phyloP scores from a whole-genome alignment of 805 yeast genomes.

The Lipomyces japonicus region DNA sequence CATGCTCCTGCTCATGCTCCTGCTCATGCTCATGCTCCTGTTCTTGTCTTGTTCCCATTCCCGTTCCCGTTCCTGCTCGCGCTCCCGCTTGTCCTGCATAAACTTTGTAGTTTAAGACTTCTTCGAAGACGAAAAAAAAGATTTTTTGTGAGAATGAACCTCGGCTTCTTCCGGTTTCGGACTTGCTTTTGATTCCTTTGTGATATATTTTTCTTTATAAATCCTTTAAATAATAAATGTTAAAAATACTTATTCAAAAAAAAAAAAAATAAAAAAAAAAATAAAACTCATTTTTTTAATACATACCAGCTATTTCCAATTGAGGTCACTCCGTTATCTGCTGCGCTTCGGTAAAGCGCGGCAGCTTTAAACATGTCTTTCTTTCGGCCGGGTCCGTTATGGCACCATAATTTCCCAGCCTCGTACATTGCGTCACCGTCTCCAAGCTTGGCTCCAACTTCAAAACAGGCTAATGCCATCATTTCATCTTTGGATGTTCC shows the following conservation, averaged over 20 bases:
- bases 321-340: constrained; percentile 54
- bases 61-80: no score
- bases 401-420: constrained; percentile 65
- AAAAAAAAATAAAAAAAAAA: neutral
- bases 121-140: no score
- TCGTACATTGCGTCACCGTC: constrained; percentile 64
- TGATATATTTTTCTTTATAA: constrained; percentile 16
- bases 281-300: neutral
- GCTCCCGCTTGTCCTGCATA: no score
- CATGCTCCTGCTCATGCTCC: no score
- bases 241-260: neutral
- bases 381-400: constrained; percentile 50
- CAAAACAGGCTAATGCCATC: constrained; percentile 56
- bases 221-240: constrained; percentile 5
- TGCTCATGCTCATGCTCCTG: no score
- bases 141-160: no score
- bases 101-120: no score
- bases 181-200: no score
- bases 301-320: constrained; percentile 65
- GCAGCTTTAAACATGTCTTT: constrained; percentile 62
- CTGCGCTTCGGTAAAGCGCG: constrained; percentile 65
- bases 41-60: no score
- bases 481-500: constrained; percentile 53
- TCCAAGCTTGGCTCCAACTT: constrained; percentile 64
- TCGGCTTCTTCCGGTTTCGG: no score